Evolutionary conservation across 2,329 filamentous ascomycete species (phyloP), one percentile per base, ranked within the genome.

Genomic region (Tolypocladium endophyticum): DNA sequence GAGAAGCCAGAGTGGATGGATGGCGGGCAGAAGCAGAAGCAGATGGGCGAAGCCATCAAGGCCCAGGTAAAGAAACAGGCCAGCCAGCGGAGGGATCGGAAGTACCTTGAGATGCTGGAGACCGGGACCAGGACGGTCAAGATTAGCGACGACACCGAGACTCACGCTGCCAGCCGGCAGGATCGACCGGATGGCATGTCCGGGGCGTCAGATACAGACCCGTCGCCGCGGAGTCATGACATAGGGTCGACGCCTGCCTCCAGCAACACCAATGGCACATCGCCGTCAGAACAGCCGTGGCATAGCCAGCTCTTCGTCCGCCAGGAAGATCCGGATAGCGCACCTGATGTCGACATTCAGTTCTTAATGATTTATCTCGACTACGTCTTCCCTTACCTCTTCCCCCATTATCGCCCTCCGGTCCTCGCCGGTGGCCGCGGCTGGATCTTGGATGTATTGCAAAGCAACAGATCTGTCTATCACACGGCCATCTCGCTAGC

Each of bases 361-460:
- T 76, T 80, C 52, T 71, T 81, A 60, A 83, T 84, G 78, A 77
- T 83, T 60, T 87, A 86, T 66, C 74, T 87, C 54, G 84, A 87
- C 68, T 79, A 83, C 62, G 76, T 86, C 25, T 80, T 87, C 62
- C 84, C 85, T 1, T 82, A 85, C 63, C 71, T 87, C 1, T 87
- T 84, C 66, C 85, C 85, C 2, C 83, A 86, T 67, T 87, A 87
- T 69, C 77, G 77, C 3, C 84, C 85, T 0, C 74, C 76, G 2
- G 67, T 84, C 7, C 73, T 82, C 4, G 74, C 81, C 59, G 80
- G 82, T n/a, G 84, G 84, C 18, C 78, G 81, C 56, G 78, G 80
- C 33, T 87, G 84, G 85, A 74, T 87, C 35, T 72, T 87, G 41
- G 78, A 81, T 36, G 72, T 84, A 50, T 73, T 87, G 12, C 76